Percentiles rank a stretch among this genome's conserved stretches.
These are phyloP conservation scores for Paracamarosporium sp. DNA, from an alignment of 2,329 filamentous ascomycete species.

Conservation along the genomic window DNA sequence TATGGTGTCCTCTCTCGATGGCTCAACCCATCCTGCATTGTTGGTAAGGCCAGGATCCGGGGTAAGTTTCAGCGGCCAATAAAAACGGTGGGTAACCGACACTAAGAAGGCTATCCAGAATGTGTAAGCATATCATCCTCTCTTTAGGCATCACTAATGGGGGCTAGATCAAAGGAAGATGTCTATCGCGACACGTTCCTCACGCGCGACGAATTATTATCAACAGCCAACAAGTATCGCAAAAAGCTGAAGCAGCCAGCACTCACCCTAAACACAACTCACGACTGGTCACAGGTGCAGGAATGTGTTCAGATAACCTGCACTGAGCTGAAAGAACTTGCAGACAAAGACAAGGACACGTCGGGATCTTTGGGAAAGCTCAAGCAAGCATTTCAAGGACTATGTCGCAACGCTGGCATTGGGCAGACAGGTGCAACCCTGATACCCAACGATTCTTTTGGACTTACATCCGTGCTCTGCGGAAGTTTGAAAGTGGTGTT, in stretches of 20 bases:
- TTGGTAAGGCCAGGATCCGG: too few species aligned
- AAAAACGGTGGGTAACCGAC: constrained; percentile 5
- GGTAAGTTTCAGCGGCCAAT: not conserved
- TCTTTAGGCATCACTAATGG: not conserved
- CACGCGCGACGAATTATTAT: constrained; percentile 3
- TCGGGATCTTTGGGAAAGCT: constrained; percentile 9
- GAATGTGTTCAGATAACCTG: constrained; percentile 1
- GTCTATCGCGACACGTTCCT: constrained; percentile 5
- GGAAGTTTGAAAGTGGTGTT: constrained; percentile 16
- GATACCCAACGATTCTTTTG: constrained; percentile 12
- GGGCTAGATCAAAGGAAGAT: constrained; percentile 1
- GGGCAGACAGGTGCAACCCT: constrained; percentile 4
- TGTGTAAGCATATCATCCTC: not conserved
- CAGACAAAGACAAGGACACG: constrained; percentile 5
- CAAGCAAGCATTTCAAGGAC: constrained; percentile 6
- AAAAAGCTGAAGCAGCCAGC: constrained; percentile 7
- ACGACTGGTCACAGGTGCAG: constrained; percentile 4
- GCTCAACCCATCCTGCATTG: too few species aligned
- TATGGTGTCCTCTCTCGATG: too few species aligned
- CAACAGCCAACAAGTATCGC: constrained; percentile 7
- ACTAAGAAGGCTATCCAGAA: not conserved
- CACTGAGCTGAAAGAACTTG: constrained; percentile 1
- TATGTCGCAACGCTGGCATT: constrained; percentile 8
- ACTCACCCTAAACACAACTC: not conserved
- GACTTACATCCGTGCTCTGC: constrained; percentile 13